Base-by-base conservation (phyloP, 2,329 filamentous ascomycete genomes). In the Remersonia thermophila region DNA sequence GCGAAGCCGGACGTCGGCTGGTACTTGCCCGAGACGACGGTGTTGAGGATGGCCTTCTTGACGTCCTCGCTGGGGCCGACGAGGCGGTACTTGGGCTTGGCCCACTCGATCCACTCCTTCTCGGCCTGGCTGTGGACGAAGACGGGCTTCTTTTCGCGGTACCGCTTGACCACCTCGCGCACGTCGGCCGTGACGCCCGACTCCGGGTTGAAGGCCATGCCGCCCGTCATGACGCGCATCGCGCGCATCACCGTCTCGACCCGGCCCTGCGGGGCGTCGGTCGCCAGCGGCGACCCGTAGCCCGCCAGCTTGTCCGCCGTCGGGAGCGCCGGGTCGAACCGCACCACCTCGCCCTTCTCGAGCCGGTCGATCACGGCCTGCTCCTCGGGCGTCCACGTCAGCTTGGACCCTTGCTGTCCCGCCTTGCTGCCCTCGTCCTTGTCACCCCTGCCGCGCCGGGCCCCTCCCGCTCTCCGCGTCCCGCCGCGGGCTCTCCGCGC, bases 171-270 rank as follows among this genome's bases (percentile, higher is more conserved):
- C 7, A 36, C 13, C 14, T 30, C 42, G 37, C 40, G 41, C n/a
- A 44, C 28, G 33, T 50, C 50, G 26, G 38, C 40, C 26, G 53
- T 48, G 8, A 53, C 54, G 20, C 43, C 35, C 11, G 51, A 39
- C 35, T 51, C 37, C 23, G 46, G 26, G 37, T 55, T 47, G 50
- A 55, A 62, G 0, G 53, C 35, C 30, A 46, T 38, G 4, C 56
- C 62, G 37, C 60, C 56, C 9, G 55, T 59, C 31, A 65, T 48
- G 29, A 63, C 43, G 12, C 61, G 55, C 51, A 63, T 58, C 42
- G 54, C 51, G 12, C 56, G 55, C 32, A 63, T 30, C 7, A 52
- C 59, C 13, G 54, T 48, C 45, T 57, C 55, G 30, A 54, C 48
- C 37, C 50, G 47, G 32, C 53, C 56, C 33, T 55, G 43, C 15